phyloP scores from a whole-genome alignment of 257 asterid genomes.

The Solanum okadae region DNA sequence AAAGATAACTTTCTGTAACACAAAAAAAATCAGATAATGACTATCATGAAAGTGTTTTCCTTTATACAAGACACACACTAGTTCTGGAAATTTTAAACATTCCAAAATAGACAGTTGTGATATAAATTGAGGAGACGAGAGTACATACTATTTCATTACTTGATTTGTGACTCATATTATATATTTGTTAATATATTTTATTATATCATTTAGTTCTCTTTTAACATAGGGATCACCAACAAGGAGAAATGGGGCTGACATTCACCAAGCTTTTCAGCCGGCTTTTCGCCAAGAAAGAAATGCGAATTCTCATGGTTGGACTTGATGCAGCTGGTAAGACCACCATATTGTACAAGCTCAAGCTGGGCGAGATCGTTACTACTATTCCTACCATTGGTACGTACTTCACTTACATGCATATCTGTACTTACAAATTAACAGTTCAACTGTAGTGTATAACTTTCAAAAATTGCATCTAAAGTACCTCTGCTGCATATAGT shows the following conservation, averaged over 20 bases:
- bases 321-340: background rate
- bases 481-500: background rate
- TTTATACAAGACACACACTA: background rate
- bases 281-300: background rate
- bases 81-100: background rate
- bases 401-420: background rate
- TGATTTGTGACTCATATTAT: background rate
- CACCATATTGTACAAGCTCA: background rate
- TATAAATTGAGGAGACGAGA: background rate
- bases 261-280: slow-evolving; percentile 1
- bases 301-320: background rate
- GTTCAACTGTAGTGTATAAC: background rate
- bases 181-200: background rate
- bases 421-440: background rate
- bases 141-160: background rate
- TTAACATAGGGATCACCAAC: background rate
- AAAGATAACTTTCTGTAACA: background rate
- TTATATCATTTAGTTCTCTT: background rate
- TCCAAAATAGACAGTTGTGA: background rate
- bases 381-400: background rate
- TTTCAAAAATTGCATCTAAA: background rate
- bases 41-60: background rate
- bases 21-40: background rate
- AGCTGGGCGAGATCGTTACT: background rate
- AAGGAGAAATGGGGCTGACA: background rate